Conservation (phyloP, 441 rosid genomes). For the Viola pubescens region DNA sequence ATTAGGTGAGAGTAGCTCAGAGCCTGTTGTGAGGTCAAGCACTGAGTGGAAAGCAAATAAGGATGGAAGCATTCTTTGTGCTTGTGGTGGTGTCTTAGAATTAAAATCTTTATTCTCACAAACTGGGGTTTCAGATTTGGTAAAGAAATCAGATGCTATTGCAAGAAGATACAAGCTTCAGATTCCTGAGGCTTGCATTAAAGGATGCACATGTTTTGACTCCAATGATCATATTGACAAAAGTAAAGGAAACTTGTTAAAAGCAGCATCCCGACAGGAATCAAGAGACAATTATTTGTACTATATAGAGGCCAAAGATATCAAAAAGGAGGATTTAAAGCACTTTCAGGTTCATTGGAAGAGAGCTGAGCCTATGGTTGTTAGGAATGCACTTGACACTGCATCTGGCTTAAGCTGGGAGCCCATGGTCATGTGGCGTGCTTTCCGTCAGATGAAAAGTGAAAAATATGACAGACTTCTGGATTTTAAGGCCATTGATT, state of each 20-base stretch:
- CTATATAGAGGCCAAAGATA: too few species aligned
- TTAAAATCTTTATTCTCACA: conserved; percentile 38
- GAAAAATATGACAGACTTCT: conserved; percentile 24
- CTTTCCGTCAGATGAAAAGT: conserved; percentile 31
- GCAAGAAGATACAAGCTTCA: too few species aligned
- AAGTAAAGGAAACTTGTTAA: too few species aligned
- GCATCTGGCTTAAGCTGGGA: too few species aligned
- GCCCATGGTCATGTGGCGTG: neutral
- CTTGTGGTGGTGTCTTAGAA: conserved; percentile 50
- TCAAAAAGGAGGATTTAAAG: too few species aligned
- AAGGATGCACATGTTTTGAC: too few species aligned
- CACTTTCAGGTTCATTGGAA: conserved; percentile 36
- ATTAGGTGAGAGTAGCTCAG: conserved; percentile 4
- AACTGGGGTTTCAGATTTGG: too few species aligned
- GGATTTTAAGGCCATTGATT: conserved; percentile 45
- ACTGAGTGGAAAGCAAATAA: conserved; percentile 51
- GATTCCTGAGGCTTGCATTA: too few species aligned
- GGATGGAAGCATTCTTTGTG: conserved; percentile 52
- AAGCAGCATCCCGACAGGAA: too few species aligned
- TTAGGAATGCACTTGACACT: conserved; percentile 50
- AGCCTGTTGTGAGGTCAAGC: conserved; percentile 13
- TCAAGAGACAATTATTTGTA: too few species aligned
- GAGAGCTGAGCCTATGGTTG: conserved; percentile 58
- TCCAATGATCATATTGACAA: too few species aligned
- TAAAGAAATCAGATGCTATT: too few species aligned